These are phyloP conservation scores for Erysiphe pulchra DNA, from an alignment of 2,329 filamentous ascomycete genomes.

Conservation along the genomic window DNA sequence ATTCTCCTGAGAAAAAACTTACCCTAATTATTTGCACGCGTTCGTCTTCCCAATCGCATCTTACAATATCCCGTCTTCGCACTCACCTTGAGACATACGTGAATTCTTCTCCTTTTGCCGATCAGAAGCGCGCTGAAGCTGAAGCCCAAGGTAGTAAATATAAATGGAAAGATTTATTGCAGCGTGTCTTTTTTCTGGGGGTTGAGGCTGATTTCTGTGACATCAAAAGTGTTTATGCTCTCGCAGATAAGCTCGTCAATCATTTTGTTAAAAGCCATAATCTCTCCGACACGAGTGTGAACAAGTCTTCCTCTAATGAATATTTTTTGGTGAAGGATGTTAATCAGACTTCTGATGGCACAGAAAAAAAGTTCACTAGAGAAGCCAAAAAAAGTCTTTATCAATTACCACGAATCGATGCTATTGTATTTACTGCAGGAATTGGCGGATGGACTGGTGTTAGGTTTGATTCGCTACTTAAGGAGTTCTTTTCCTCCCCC, in stretches of 20 bases:
- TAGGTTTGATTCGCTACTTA: constrained; percentile 35
- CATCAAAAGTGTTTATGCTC: constrained; percentile 20
- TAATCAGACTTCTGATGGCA: background rate
- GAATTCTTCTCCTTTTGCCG: constrained; percentile 22
- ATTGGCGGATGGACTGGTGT: constrained; percentile 69
- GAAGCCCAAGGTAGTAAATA: constrained; percentile 28
- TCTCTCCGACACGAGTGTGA: background rate
- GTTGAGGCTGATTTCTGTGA: constrained; percentile 34
- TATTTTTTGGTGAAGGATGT: background rate
- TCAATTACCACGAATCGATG: constrained; percentile 48
- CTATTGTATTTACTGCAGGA: constrained; percentile 65
- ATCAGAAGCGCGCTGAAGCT: constrained; percentile 18
- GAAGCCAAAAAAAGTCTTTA: too few species aligned
- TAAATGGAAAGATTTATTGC: constrained; percentile 18
- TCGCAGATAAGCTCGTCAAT: constrained; percentile 12
- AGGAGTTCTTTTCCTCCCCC: constrained; percentile 29
- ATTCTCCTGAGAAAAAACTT: constrained; percentile 40
- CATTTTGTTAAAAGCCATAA: constrained; percentile 4
- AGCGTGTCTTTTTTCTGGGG: constrained; percentile 30
- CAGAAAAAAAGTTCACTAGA: constrained; percentile 15
- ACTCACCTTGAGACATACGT: constrained; percentile 27
- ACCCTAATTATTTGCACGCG: constrained; percentile 69
- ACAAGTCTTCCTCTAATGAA: background rate
- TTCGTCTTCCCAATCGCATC: constrained; percentile 42
- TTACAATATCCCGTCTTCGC: constrained; percentile 40